Evolutionary conservation across 805 yeast species (phyloP), one percentile per base, ranked within the genome.

Genomic region (Saccharomycopsis fibuligera): DNA sequence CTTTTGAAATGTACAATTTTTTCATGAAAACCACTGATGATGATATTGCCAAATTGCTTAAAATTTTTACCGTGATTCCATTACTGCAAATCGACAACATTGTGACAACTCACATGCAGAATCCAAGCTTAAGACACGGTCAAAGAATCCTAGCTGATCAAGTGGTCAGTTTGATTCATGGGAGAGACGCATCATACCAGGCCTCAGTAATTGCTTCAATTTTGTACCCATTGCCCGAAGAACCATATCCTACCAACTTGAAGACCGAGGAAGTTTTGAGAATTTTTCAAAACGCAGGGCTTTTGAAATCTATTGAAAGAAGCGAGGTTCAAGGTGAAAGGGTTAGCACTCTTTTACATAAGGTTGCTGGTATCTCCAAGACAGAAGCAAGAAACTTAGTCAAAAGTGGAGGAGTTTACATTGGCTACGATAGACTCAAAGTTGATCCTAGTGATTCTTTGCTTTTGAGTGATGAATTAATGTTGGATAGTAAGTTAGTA

Each of bases 131-230:
- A 25, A 73, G 96, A 48, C 56, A 70, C 12, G 97, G 90, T 0
- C 98, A 93, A 65, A 71, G 78, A 41, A 62, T 81, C 0, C 72
- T 93, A 27, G 98, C 98, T 0, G 66, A 76, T 31, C 50, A 52
- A 60, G 85, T 90, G 41, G 84, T 91, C 5, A 95, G 88, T 58
- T 70, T 93, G 58, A 73, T 93, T 37, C 96, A 90, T 64, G 98
- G 98, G 0, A 72, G 70, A 6, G 91, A 89, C 3, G 73, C 74
- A 8, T 90, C 96, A 2, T 70, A 74, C 23, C 75, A 78, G 35
- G 86, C 93, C 56, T 76, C 78, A 19, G 68, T 74, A 21, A 74
- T 86, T 14, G 81, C 95, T 14, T 74, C 81, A 4, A 74, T 85
- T 46, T 61, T 89, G 35, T 89, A 80, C 63, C 82, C 82, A 6